A percentile compares a stretch with the other conserved stretches of the same genome.
Conservation (phyloP, 495 filamentous ascomycete genomes). For the Penicillium chermesinum region DNA sequence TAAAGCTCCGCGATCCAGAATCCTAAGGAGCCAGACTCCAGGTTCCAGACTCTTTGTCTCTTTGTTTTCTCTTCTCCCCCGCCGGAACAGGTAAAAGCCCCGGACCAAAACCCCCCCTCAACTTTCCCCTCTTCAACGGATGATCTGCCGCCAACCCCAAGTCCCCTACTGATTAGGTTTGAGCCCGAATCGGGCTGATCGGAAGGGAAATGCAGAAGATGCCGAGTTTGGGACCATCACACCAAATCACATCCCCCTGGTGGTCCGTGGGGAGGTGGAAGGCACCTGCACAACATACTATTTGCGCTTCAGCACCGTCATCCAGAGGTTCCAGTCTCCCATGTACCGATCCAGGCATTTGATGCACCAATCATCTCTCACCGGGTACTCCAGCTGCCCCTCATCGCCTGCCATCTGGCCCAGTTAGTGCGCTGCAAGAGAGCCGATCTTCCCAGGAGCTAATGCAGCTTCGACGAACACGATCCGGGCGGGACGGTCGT, state of each 20-base stretch:
- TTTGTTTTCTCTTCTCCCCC: no score
- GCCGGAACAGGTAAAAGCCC: no score
- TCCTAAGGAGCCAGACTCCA: no score
- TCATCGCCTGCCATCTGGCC: constrained; percentile 11
- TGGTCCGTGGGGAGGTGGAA: not conserved
- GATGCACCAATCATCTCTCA: constrained; percentile 15
- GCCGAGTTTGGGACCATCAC: not conserved
- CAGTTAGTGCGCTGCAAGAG: constrained; percentile 25
- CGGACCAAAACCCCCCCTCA: no score
- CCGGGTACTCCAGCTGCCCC: constrained; percentile 8
- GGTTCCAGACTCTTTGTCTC: not conserved
- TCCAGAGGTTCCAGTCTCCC: constrained; percentile 8
- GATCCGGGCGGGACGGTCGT: constrained; percentile 9
- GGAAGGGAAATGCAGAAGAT: not conserved
- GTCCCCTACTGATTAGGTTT: no score
- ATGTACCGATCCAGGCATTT: constrained; percentile 1
- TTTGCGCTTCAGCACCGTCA: constrained; percentile 2
- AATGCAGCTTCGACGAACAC: constrained; percentile 14
- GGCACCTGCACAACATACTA: constrained; percentile 24
- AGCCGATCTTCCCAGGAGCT: constrained; percentile 25
- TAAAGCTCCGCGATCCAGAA: no score
- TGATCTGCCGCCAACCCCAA: not conserved
- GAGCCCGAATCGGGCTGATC: not conserved
- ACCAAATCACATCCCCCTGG: not conserved
- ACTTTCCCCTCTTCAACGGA: not conserved